These are phyloP conservation scores for Croton laevigatus DNA, from an alignment of 441 rosid species.

Conservation along the genomic window DNA sequence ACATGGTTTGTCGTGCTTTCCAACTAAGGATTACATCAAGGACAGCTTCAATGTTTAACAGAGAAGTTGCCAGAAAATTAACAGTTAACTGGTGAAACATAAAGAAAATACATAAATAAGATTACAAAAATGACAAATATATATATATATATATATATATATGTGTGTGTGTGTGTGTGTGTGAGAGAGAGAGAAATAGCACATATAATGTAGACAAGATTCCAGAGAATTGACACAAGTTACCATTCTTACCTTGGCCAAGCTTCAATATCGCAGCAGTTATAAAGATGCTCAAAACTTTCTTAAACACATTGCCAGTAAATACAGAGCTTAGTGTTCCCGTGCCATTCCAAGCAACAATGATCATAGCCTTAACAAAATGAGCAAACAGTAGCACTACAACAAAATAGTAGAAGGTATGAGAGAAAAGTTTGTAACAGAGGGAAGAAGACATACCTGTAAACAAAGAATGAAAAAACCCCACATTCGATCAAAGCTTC, in stretches of 20 bases:
- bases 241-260: constrained; percentile 70
- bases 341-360: constrained; percentile 86
- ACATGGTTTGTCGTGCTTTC: constrained; percentile 88
- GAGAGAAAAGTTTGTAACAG: not conserved
- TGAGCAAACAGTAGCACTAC: constrained; percentile 25
- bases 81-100: not conserved
- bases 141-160: not conserved
- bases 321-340: constrained; percentile 60
- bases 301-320: constrained; percentile 58
- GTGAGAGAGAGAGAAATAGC: not conserved
- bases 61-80: constrained; percentile 12
- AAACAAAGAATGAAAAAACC: constrained; percentile 82
- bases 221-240: constrained; percentile 3
- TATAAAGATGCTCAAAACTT: constrained; percentile 82
- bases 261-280: constrained; percentile 97
- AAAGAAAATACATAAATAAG: not conserved
- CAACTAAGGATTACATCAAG: constrained; percentile 94
- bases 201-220: not conserved
- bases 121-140: not conserved
- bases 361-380: constrained; percentile 79
- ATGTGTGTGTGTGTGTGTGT: not conserved
- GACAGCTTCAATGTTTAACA: constrained; percentile 57
- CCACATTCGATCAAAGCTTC: constrained; percentile 99
- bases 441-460: constrained; percentile 53
- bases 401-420: constrained; percentile 21